A percentile compares a stretch with the other conserved stretches of the same genome.
These are phyloP conservation scores for Kwoniella mangroviensis DNA, from an alignment of 768 basidiomycete species.

Conservation along the genomic window DNA sequence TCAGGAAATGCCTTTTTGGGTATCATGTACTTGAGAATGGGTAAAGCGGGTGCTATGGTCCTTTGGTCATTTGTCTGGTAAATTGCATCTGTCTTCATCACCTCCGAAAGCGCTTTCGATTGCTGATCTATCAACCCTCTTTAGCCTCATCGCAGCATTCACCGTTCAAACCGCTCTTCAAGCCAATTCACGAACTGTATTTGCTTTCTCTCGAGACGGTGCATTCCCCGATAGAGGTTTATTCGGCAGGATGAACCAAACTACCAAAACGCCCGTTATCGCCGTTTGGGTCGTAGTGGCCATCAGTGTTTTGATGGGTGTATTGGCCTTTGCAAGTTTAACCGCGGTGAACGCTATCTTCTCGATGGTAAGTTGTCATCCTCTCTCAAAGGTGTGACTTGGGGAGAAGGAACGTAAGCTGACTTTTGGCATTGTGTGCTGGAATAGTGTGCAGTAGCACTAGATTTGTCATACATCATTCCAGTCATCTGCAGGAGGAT, in stretches of 20 bases:
- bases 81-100: constrained; percentile 18
- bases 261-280: constrained; percentile 75
- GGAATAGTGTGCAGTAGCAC: constrained; percentile 41
- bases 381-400: not conserved
- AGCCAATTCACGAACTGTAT: constrained; percentile 78
- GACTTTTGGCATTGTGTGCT: not conserved
- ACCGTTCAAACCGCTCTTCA: constrained; percentile 77
- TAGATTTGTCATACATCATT: constrained; percentile 77
- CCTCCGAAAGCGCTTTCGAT: not conserved
- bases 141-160: constrained; percentile 82
- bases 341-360: constrained; percentile 81
- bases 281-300: constrained; percentile 76
- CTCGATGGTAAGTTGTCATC: constrained; percentile 66
- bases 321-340: constrained; percentile 76
- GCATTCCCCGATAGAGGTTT: constrained; percentile 77
- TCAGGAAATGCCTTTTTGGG: constrained; percentile 76
- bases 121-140: not conserved
- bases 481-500: constrained; percentile 75
- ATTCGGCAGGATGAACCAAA: constrained; percentile 70
- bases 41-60: constrained; percentile 73
- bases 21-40: constrained; percentile 78
- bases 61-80: constrained; percentile 68
- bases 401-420: not conserved
- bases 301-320: constrained; percentile 65
- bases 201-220: constrained; percentile 67